phyloP scores from a whole-genome alignment of 176 grass and related monocot genomes.

The Puya raimondii region DNA sequence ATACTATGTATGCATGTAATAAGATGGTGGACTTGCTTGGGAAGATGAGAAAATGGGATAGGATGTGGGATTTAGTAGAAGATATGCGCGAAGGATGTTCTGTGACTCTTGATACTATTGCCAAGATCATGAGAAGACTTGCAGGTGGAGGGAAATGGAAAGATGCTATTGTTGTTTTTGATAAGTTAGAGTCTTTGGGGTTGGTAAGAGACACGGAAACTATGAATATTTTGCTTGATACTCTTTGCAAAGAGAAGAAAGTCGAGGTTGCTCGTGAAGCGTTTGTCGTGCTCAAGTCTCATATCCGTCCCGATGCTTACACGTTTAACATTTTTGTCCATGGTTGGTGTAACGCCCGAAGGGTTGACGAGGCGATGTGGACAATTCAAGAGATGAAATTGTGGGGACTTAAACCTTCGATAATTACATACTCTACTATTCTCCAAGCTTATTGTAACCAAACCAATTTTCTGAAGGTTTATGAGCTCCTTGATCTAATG shows the following conservation, averaged over 20 bases:
- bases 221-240: constrained; percentile 78
- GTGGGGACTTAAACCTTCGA: constrained; percentile 40
- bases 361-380: constrained; percentile 70
- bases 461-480: constrained; percentile 43
- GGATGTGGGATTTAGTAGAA: constrained; percentile 63
- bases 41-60: constrained; percentile 71
- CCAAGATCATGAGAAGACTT: constrained; percentile 80
- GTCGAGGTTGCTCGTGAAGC: constrained; percentile 52
- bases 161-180: constrained; percentile 48
- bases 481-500: constrained; percentile 79
- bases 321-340: constrained; percentile 87
- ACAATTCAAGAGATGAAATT: constrained; percentile 62
- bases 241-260: constrained; percentile 78
- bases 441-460: constrained; percentile 73
- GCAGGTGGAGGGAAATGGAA: constrained; percentile 64
- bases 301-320: constrained; percentile 49
- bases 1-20: constrained; percentile 45
- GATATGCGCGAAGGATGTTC: constrained; percentile 41
- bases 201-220: constrained; percentile 51
- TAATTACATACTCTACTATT: constrained; percentile 70
- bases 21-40: constrained; percentile 76
- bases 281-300: constrained; percentile 39
- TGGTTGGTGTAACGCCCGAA: constrained; percentile 64
- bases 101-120: constrained; percentile 43
- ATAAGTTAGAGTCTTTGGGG: constrained; percentile 56